These are phyloP conservation scores for Phtheirospermum japonicum DNA, from an alignment of 257 asterid species.

Conservation along the genomic window DNA sequence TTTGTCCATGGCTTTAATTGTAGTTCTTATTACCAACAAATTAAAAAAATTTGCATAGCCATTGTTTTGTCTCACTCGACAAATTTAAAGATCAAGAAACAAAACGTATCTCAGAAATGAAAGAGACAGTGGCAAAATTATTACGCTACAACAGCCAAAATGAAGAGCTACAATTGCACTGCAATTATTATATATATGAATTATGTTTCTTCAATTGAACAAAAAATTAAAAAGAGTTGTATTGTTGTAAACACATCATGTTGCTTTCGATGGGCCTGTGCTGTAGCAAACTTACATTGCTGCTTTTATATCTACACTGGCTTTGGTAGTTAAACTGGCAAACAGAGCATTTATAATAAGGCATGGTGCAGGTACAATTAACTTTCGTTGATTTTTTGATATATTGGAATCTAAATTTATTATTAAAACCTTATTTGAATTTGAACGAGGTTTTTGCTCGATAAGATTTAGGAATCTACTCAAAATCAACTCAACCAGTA, in stretches of 20 bases:
- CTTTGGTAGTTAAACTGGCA: neutral
- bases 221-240: no score
- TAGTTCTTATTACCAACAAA: neutral
- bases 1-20: constrained; percentile 18
- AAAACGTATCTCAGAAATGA: neutral
- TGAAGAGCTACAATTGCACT: constrained; percentile 9
- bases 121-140: neutral
- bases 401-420: no score
- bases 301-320: neutral
- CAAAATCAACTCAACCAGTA: no score
- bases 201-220: neutral
- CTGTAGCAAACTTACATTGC: neutral
- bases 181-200: neutral
- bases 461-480: no score
- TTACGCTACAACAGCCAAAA: constrained; percentile 16
- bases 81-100: constrained; percentile 19
- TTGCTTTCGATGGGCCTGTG: constrained; percentile 2
- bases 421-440: no score
- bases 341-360: constrained; percentile 1
- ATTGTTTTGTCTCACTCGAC: constrained; percentile 8
- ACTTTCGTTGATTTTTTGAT: neutral
- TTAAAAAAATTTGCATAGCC: no score
- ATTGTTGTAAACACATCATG: neutral
- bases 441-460: no score
- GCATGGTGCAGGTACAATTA: neutral